Conservation (phyloP, 495 filamentous ascomycete species). For the Astrothelium macrocarpum region DNA sequence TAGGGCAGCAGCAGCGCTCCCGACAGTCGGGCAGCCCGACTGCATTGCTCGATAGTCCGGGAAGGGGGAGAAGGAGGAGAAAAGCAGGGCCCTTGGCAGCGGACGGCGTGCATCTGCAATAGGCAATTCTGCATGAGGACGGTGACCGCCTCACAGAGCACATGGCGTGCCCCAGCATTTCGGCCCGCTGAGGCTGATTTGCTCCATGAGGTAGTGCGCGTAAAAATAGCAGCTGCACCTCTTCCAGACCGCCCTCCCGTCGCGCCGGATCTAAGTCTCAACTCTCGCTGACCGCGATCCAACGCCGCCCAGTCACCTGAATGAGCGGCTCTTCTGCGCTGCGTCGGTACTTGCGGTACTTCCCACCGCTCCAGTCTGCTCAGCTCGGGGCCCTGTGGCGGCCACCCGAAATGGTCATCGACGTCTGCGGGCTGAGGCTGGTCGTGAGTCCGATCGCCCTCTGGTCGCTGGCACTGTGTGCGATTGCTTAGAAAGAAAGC, state of each 20-base stretch:
- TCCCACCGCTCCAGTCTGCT: neutral
- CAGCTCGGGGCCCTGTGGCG: too few species aligned
- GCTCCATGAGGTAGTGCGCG: slow-evolving; percentile 3
- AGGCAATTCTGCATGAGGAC: neutral
- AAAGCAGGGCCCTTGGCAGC: neutral
- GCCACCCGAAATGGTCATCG: neutral
- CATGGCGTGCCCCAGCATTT: neutral
- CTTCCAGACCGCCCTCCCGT: slow-evolving; percentile 4
- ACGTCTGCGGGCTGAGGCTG: neutral
- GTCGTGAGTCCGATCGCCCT: neutral
- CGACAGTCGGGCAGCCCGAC: slow-evolving; percentile 1
- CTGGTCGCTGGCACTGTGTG: too few species aligned
- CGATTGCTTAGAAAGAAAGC: slow-evolving; percentile 1
- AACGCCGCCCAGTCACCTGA: neutral
- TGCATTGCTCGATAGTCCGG: neutral
- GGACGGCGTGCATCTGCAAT: neutral
- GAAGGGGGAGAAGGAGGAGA: neutral
- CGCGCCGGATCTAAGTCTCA: neutral
- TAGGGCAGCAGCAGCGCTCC: too few species aligned
- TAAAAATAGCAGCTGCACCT: neutral
- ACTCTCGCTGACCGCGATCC: neutral
- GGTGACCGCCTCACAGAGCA: neutral
- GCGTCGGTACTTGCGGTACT: neutral
- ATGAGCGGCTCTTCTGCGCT: neutral
- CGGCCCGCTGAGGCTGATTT: slow-evolving; percentile 6